Conservation (phyloP, 1,284 basidiomycete species). For the Ceraceosorus guamensis region DNA sequence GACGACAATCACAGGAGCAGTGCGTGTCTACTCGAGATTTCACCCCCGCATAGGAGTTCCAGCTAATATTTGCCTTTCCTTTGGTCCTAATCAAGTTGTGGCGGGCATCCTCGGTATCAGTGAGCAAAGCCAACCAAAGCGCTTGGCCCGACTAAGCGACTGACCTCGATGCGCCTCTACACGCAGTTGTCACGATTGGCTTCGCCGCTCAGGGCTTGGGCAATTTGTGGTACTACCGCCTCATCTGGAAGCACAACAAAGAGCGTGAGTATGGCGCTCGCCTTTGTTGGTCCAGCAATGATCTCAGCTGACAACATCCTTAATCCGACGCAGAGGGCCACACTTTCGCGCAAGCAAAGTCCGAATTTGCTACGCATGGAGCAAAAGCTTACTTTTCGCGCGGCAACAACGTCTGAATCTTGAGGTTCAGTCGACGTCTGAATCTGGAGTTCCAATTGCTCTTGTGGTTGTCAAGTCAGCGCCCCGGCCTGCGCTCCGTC, state of each 20-base stretch:
- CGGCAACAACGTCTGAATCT: slow-evolving; percentile 9
- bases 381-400: slow-evolving; percentile 69
- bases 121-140: too few relatives aligned
- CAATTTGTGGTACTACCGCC: slow-evolving; percentile 69
- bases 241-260: slow-evolving; percentile 79
- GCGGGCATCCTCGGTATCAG: slow-evolving; percentile 58
- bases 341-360: slow-evolving; percentile 61
- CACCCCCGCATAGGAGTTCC: too few relatives aligned
- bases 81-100: slow-evolving; percentile 10
- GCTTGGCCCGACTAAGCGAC: too few relatives aligned
- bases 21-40: too few relatives aligned
- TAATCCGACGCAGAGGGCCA: slow-evolving; percentile 16
- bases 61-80: background rate
- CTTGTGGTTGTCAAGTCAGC: too few relatives aligned
- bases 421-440: too few relatives aligned
- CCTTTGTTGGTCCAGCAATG: background rate
- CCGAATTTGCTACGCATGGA: slow-evolving; percentile 74
- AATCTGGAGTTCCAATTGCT: too few relatives aligned
- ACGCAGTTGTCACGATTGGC: slow-evolving; percentile 65
- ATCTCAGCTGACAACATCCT: too few relatives aligned
- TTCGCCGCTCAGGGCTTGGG: slow-evolving; percentile 81
- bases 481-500: too few relatives aligned
- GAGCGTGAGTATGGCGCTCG: slow-evolving; percentile 50
- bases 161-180: too few relatives aligned
- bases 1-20: slow-evolving; percentile 2